Percentiles rank a stretch among this genome's conserved stretches.
Conservation (phyloP, 306 rosid genomes). For the Gastrolobium villosum region DNA sequence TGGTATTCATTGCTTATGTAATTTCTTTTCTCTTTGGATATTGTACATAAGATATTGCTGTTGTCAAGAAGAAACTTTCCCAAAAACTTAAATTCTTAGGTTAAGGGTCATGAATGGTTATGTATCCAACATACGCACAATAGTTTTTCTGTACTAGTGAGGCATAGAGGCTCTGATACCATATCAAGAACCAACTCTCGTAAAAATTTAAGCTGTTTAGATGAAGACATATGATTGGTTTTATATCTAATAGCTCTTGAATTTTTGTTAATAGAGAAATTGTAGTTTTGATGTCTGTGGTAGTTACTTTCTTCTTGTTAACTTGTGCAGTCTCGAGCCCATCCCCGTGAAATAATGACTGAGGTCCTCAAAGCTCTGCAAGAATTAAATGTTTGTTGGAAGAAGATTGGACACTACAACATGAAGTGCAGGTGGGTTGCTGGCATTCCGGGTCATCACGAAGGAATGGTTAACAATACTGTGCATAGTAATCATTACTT, state of each 20-base stretch:
- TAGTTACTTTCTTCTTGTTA: slow-evolving; percentile 30
- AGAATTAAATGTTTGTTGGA: slow-evolving; percentile 90
- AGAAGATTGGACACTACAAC: slow-evolving; percentile 95
- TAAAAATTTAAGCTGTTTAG: too few species aligned
- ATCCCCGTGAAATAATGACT: slow-evolving; percentile 94
- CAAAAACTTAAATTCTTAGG: neutral
- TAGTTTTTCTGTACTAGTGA: too few species aligned
- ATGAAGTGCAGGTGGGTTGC: slow-evolving; percentile 93
- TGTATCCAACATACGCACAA: too few species aligned
- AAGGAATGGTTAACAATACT: slow-evolving; percentile 69
- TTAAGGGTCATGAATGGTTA: neutral
- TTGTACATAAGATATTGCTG: neutral
- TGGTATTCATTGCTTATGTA: slow-evolving; percentile 40
- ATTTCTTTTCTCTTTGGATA: slow-evolving; percentile 18
- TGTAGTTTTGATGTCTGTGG: slow-evolving; percentile 41
- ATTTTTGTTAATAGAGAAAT: slow-evolving; percentile 7
- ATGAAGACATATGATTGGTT: too few species aligned
- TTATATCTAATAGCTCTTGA: neutral
- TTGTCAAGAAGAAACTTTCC: neutral
- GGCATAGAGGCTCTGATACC: too few species aligned
- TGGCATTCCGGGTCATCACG: slow-evolving; percentile 63
- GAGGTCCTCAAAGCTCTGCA: slow-evolving; percentile 95
- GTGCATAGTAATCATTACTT: slow-evolving; percentile 68
- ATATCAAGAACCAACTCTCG: too few species aligned
- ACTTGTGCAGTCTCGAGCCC: slow-evolving; percentile 80